Conservation (phyloP, 1,284 basidiomycete species). For the Cutaneotrichosporon cyanovorans region DNA sequence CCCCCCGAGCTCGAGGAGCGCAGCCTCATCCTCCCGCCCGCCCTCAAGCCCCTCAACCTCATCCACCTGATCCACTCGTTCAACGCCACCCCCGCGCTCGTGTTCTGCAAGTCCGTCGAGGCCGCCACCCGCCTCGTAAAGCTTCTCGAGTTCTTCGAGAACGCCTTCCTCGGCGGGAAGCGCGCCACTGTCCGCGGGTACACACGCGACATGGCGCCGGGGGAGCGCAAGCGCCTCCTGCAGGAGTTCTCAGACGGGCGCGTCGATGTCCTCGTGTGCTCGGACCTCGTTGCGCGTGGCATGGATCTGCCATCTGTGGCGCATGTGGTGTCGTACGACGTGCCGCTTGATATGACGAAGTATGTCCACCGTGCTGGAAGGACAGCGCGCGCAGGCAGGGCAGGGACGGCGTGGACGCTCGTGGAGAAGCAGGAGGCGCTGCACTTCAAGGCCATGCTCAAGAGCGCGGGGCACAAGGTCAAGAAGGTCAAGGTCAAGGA, state of each 20-base stretch:
- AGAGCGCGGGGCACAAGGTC: constrained; percentile 66
- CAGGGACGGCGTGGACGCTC: constrained; percentile 84
- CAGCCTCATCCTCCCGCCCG: constrained; percentile 71
- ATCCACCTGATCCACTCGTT: constrained; percentile 68
- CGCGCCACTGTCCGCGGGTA: constrained; percentile 59
- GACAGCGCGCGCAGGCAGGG: constrained; percentile 81
- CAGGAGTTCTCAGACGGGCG: constrained; percentile 72
- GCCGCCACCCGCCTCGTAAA: constrained; percentile 74
- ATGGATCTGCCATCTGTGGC: constrained; percentile 87
- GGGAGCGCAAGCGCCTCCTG: constrained; percentile 69
- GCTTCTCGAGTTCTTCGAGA: constrained; percentile 75
- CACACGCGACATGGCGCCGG: constrained; percentile 72
- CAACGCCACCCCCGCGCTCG: constrained; percentile 53
- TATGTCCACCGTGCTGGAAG: constrained; percentile 95
- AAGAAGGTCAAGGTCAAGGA: constrained; percentile 64
- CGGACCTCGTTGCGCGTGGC: constrained; percentile 92
- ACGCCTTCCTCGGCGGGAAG: constrained; percentile 45
- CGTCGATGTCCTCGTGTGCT: constrained; percentile 89
- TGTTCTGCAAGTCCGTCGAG: constrained; percentile 95
- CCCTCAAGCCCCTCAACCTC: constrained; percentile 80
- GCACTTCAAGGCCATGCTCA: constrained; percentile 80
- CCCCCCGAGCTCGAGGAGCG: constrained; percentile 71
- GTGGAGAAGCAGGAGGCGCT: constrained; percentile 95
- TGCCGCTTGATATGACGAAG: constrained; percentile 92
- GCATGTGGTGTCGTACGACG: constrained; percentile 90